Conservation (phyloP, 805 yeast genomes). For the Spathaspora gorwiae region DNA sequence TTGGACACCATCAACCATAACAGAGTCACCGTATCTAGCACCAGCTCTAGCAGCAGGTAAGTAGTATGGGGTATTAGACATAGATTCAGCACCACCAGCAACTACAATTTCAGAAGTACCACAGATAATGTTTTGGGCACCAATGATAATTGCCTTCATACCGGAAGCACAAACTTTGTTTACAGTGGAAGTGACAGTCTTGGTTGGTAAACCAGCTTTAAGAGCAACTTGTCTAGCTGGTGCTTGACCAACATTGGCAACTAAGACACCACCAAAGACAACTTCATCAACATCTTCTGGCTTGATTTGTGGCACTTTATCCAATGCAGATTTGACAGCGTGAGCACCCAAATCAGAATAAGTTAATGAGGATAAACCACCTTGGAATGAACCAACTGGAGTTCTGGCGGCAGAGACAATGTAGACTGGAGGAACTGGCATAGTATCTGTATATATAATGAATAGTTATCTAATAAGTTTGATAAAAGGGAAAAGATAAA, state of each 20-base stretch:
- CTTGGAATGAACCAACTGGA: slow-evolving; percentile 94
- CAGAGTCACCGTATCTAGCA: slow-evolving; percentile 80
- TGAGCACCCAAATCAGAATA: slow-evolving; percentile 87
- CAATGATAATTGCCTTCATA: slow-evolving; percentile 84
- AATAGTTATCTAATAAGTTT: background rate
- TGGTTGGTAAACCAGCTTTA: slow-evolving; percentile 78
- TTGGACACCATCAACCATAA: slow-evolving; percentile 81
- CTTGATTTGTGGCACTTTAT: slow-evolving; percentile 73
- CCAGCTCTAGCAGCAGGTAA: slow-evolving; percentile 82
- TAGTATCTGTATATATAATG: slow-evolving; percentile 6
- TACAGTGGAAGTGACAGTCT: slow-evolving; percentile 81
- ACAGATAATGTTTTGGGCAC: slow-evolving; percentile 82
- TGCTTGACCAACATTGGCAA: slow-evolving; percentile 93
- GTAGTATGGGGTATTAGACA: slow-evolving; percentile 95
- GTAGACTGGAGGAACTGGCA: slow-evolving; percentile 49
- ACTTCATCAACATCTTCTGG: slow-evolving; percentile 82
- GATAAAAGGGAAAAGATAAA: background rate
- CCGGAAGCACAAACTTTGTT: slow-evolving; percentile 99
- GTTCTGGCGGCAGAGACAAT: slow-evolving; percentile 92
- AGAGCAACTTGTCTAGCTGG: slow-evolving; percentile 98
- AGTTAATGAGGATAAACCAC: slow-evolving; percentile 66
- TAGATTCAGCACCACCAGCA: slow-evolving; percentile 97
- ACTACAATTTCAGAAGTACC: slow-evolving; percentile 91
- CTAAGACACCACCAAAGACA: slow-evolving; percentile 86
- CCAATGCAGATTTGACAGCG: slow-evolving; percentile 87